Conservation (phyloP, 768 basidiomycete species). For the Leucosporidium scottii region DNA sequence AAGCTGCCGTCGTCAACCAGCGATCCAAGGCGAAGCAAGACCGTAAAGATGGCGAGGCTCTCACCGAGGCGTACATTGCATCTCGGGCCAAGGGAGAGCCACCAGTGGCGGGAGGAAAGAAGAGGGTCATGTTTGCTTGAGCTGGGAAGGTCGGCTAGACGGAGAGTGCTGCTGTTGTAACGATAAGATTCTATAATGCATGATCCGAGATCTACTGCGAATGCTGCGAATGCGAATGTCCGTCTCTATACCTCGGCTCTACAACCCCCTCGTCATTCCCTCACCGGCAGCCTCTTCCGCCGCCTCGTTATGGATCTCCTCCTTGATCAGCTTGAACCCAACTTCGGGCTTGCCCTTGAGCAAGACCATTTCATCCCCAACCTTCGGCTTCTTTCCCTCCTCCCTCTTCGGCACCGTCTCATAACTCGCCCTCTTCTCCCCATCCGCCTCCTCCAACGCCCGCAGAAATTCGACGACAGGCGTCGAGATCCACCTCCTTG, state of each 20-base stretch:
- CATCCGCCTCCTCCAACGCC: slow-evolving; percentile 49
- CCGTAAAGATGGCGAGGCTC: no score
- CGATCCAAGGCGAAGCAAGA: no score
- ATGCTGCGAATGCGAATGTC: no score
- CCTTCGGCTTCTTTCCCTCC: not conserved
- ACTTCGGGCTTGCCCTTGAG: slow-evolving; percentile 15
- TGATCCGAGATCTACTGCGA: no score
- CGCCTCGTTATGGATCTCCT: not conserved
- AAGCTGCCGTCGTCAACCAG: no score
- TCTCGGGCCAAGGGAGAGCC: no score
- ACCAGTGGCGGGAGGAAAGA: no score
- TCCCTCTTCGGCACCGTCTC: slow-evolving; percentile 11
- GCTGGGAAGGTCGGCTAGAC: no score
- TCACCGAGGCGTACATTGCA: no score
- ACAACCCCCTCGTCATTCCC: slow-evolving; percentile 23
- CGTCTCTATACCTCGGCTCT: slow-evolving; percentile 37
- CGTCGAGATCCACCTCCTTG: slow-evolving; percentile 56
- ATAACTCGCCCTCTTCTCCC: not conserved
- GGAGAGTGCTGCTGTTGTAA: no score
- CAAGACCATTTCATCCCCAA: slow-evolving; percentile 29
- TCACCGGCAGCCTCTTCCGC: not conserved
- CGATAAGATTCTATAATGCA: no score
- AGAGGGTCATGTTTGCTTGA: no score
- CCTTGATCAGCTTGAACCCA: slow-evolving; percentile 18
- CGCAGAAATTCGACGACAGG: slow-evolving; percentile 68